phyloP scores from a whole-genome alignment of 257 asterid genomes.

The Galeopsis tetrahit region DNA sequence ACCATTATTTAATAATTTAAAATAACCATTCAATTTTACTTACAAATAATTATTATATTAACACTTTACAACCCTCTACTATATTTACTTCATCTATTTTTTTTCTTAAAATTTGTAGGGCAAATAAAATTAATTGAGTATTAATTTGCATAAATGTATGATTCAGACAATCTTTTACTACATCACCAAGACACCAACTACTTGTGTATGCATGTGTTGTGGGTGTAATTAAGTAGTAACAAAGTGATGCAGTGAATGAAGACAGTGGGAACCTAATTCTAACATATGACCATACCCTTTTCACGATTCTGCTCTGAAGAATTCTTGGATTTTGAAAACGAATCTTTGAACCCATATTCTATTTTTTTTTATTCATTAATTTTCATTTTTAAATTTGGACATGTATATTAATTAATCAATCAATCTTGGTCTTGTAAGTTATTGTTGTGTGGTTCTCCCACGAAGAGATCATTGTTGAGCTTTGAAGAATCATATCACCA shows the following conservation, averaged over 20 bases:
- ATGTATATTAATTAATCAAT: background rate
- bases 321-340: constrained; percentile 39
- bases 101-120: too few relatives aligned
- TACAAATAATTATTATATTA: too few relatives aligned
- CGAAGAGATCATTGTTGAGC: constrained; percentile 6
- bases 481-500: constrained; percentile 13
- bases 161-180: background rate
- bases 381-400: background rate
- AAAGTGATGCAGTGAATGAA: constrained; percentile 35
- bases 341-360: constrained; percentile 30
- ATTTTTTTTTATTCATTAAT: background rate
- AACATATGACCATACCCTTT: constrained; percentile 25
- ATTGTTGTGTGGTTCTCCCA: constrained; percentile 31
- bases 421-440: constrained; percentile 28
- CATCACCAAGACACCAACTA: constrained; percentile 13
- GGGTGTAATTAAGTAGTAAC: background rate
- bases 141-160: background rate
- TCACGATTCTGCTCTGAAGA: constrained; percentile 32
- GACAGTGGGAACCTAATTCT: constrained; percentile 36
- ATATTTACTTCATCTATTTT: too few relatives aligned
- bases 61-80: too few relatives aligned
- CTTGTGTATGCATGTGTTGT: background rate
- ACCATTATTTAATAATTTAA: too few relatives aligned
- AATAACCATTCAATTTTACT: too few relatives aligned
- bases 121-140: too few relatives aligned